These are phyloP conservation scores for Exsudoporus frostii DNA, from an alignment of 768 basidiomycete species.

Conservation along the genomic window DNA sequence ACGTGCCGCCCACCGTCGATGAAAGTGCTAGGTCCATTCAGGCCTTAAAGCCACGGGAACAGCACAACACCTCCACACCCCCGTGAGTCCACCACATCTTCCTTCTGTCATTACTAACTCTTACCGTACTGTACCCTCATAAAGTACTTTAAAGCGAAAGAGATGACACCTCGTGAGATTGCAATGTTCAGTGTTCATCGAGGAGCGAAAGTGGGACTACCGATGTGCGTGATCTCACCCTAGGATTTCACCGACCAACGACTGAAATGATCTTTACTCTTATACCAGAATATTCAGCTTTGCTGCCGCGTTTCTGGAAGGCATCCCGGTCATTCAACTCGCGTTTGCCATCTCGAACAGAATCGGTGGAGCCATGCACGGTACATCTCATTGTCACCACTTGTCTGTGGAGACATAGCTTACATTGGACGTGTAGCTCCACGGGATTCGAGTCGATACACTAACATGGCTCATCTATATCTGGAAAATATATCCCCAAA, in stretches of 20 bases:
- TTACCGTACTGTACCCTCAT: not conserved
- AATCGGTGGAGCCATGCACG: constrained; percentile 90
- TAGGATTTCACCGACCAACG: not conserved
- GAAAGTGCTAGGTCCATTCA: constrained; percentile 57
- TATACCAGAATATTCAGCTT: constrained; percentile 63
- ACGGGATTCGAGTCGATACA: no score
- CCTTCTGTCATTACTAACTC: not conserved
- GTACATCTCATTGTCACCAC: no score
- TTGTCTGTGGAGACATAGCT: not conserved
- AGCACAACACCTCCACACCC: constrained; percentile 62
- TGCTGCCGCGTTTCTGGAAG: constrained; percentile 75
- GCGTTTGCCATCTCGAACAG: constrained; percentile 83
- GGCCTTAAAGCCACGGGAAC: constrained; percentile 68
- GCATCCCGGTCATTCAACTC: constrained; percentile 73
- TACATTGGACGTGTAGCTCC: not conserved
- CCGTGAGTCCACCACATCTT: constrained; percentile 40
- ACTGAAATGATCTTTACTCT: not conserved
- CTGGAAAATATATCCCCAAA: constrained; percentile 56
- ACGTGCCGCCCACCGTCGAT: constrained; percentile 47
- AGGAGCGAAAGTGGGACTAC: constrained; percentile 91
- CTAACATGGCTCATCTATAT: constrained; percentile 37
- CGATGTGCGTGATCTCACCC: constrained; percentile 44
- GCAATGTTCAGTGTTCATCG: constrained; percentile 79
- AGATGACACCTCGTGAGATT: constrained; percentile 67
- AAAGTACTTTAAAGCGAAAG: constrained; percentile 83